Base-by-base conservation (phyloP, 768 basidiomycete species). In the Chalciporus piperatus region DNA sequence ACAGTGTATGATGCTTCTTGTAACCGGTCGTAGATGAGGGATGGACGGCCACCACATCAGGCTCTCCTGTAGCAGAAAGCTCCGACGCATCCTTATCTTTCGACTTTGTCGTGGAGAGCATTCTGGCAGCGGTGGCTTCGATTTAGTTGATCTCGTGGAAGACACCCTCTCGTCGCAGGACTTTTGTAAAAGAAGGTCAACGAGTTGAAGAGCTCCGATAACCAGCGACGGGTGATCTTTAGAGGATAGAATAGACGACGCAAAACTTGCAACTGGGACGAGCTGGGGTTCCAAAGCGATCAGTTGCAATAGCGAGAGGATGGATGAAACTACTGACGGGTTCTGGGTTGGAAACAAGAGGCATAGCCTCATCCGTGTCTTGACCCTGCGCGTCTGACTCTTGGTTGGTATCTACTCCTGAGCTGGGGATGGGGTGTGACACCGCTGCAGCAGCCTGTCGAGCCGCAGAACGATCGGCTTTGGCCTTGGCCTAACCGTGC, bases 121-220 rank as follows among this genome's bases (percentile, higher is more conserved):
- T 64, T 45, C 86, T 80, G 12, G 77, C 77, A 7, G 92, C 87
- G 23, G 95, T 72, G 9, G 74, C 67, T 58, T 94, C 93, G 33
- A 99, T 84, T 67, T n/a, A n/a, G n/a, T n/a, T n/a, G n/a, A n/a
- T n/a, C 4, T 98, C 97, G 69, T 98, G 90, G 68, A 97, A 85
- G 25, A 98, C 97, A 9, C 97, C 97, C 71, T 99, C 96, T 25
- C 95, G 80, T 19, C 91, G 84, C 78, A 98, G 93, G 0, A 87
- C 69, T 97, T 98, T 63, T 74, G 76, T 45, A 98, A 74, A 8
- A 98, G 82, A 22, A 98, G 74, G 61, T 98, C 97, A 25, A 97
- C 92, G 22, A 99, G 81, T 64, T 98, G 97, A 3, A 98, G 76
- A 3, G 92, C 94, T 33, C 86, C 86, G 35, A 91, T 86, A 30